A percentile compares a stretch with the other conserved stretches of the same genome.
These are phyloP conservation scores for Exutisphaerella laricina DNA, from an alignment of 2,329 filamentous ascomycete species.

Conservation along the genomic window DNA sequence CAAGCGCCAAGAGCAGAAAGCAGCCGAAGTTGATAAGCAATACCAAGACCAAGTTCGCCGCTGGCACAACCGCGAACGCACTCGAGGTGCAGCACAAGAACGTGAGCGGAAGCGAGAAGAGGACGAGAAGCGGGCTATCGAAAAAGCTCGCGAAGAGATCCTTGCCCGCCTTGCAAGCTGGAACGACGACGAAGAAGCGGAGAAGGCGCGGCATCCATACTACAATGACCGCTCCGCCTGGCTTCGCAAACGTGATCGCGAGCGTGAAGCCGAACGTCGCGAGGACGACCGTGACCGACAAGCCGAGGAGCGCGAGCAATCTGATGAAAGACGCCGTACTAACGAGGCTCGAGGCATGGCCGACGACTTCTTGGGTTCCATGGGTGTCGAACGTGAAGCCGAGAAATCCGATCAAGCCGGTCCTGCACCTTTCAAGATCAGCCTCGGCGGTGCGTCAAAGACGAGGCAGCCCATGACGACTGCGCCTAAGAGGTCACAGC, in stretches of 20 bases:
- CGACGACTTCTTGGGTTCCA: constrained; percentile 80
- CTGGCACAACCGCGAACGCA: constrained; percentile 85
- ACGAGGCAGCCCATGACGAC: constrained; percentile 50
- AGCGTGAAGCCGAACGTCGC: constrained; percentile 66
- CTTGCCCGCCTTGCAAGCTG: constrained; percentile 71
- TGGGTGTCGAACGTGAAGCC: constrained; percentile 52
- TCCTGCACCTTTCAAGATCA: constrained; percentile 75
- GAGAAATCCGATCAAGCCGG: constrained; percentile 47
- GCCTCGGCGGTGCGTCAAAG: constrained; percentile 75
- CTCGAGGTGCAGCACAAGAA: constrained; percentile 75
- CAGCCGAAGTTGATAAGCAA: constrained; percentile 69
- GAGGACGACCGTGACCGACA: constrained; percentile 78
- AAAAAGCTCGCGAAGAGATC: constrained; percentile 61
- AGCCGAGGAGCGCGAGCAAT: constrained; percentile 68
- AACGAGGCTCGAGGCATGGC: constrained; percentile 80
- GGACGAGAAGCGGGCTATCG: constrained; percentile 62
- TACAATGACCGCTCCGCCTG: constrained; percentile 81
- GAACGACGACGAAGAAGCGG: constrained; percentile 81
- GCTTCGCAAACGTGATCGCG: constrained; percentile 71
- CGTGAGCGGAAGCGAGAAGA: constrained; percentile 76
- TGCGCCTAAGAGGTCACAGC: constrained; percentile 50
- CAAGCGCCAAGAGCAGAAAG: constrained; percentile 63
- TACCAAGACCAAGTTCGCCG: constrained; percentile 82
- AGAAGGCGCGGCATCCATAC: constrained; percentile 78
- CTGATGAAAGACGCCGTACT: constrained; percentile 57